phyloP scores from a whole-genome alignment of 2,329 filamentous ascomycete genomes.

The Verticillium klebahnii region DNA sequence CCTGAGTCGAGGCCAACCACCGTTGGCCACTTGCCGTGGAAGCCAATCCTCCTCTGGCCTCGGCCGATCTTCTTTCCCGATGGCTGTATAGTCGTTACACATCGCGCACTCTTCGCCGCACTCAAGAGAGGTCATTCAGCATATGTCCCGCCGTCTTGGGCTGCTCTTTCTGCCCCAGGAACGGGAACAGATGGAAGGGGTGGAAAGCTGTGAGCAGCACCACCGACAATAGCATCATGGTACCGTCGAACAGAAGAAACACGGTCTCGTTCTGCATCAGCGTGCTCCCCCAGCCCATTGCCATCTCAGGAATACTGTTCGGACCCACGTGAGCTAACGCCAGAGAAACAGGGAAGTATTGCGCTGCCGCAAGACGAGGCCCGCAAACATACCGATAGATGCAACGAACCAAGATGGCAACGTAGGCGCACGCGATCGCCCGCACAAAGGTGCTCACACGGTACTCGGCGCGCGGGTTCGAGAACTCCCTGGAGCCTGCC shows the following conservation, averaged over 20 bases:
- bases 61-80: not conserved
- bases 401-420: constrained; percentile 11
- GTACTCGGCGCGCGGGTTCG: not conserved
- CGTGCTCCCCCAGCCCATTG: constrained; percentile 9
- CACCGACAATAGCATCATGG: constrained; percentile 9
- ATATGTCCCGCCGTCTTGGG: not conserved
- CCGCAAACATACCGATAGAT: constrained; percentile 7
- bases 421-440: constrained; percentile 6
- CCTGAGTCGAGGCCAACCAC: too few species aligned
- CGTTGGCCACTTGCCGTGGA: too few species aligned
- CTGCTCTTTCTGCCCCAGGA: constrained; percentile 2
- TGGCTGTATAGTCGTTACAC: not conserved
- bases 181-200: constrained; percentile 8
- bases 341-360: too few species aligned
- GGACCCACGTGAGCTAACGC: not conserved
- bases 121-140: not conserved
- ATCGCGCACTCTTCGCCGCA: too few species aligned
- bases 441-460: constrained; percentile 4
- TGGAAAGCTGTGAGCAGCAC: constrained; percentile 6
- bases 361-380: too few species aligned
- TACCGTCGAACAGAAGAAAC: constrained; percentile 12
- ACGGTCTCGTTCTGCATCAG: constrained; percentile 11
- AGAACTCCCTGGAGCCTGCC: too few species aligned
- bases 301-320: constrained; percentile 7
- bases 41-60: too few species aligned